Evolutionary conservation across 352 stramenopile genomes (phyloP), one percentile per base, ranked within the genome.

Genomic region (Ophiocytium majus): DNA sequence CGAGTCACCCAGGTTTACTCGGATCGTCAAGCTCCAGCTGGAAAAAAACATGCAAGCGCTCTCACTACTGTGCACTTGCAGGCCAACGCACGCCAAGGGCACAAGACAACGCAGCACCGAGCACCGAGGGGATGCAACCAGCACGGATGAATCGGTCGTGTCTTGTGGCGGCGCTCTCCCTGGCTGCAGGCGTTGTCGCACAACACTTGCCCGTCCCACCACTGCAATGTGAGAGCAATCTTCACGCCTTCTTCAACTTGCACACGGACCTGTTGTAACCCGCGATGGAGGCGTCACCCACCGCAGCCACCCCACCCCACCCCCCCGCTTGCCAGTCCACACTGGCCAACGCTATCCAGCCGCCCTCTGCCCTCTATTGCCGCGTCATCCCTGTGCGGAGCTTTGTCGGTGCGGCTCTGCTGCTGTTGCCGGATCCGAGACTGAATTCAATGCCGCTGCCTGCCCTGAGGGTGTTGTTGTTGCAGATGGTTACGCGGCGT

Each of bases 141-240:
- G n/a, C n/a, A n/a, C n/a, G n/a, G n/a, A n/a, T n/a, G n/a, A n/a
- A n/a, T n/a, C n/a, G n/a, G n/a, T n/a, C n/a, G n/a, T n/a, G n/a
- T n/a, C n/a, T n/a, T 10, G 28, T 76, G 23, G 43, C 79, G 32
- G 31, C 79, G 28, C n/a, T 76, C 10, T 82, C 10, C 17, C 35
- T 83, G 10, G 43, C 23, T 5, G 17, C 23, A 35, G 23, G 5
- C 57, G n/a, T 49, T 14, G 10, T 84, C 5, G 81, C 57, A 31
- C 85, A 89, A 57, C 75, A 89, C 74, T 49, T 89, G 28, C 85
- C 85, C 5, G 85, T 89, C 32, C 85, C 85, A 63, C 85, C 85
- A 19, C 78, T 89, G 5, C 82, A 81, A 19, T 89, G 85, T 63
- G 50, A 76, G n/a, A 83, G 79, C 1, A 37, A 10, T 36, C 9